Evolutionary conservation across 1,284 basidiomycete species (phyloP), one percentile per base, ranked within the genome.

Genomic region (Cutaneotrichosporon sp.): DNA sequence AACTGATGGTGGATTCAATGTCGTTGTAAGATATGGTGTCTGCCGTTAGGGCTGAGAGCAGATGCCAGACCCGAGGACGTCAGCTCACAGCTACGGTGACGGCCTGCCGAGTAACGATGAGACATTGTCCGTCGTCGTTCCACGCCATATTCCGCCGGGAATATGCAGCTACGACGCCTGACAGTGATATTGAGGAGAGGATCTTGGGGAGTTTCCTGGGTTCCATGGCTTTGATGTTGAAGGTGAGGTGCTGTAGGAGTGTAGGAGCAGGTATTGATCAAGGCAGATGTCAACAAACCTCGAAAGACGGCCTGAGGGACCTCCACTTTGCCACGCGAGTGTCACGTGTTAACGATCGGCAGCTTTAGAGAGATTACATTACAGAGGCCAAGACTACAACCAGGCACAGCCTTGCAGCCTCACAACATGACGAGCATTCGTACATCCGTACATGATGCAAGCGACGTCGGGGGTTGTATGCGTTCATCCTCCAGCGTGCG

Each of bases 81-180:
- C 1, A 5, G 42, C 61, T 49, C 38, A 60, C 61, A 0, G 58
- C 51, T 16, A 73, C 61, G 24, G 53, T 53, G 9, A 70, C 62
- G 2, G 59, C 60, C 16, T 62, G 57, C 5, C 58, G 48, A 20
- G 60, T 64, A 4, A 67, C 25, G 22, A 69, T 53, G 5, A 66
- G 44, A 44, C 65, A 70, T 55, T 74, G 71, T 1, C 70, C 71
- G 54, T 74, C 71, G 31, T 61, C 57, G 45, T 50, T 70, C 68
- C 70, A 74, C 10, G 61, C 32, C 1, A 71, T 22, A 32, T 43
- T 43, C 9, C 38, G 48, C 11, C 48, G 29, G 20, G 48, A 43
- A n/a, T 39, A 25, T 4, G 29, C 20, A 5, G 48, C 31, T 12
- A 43, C 32, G 33, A 52, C 37, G 27, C 51, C 39, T 10, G 39